These are phyloP conservation scores for Naegleria fowleri DNA, from an alignment of 208 protist species.

Conservation along the genomic window DNA sequence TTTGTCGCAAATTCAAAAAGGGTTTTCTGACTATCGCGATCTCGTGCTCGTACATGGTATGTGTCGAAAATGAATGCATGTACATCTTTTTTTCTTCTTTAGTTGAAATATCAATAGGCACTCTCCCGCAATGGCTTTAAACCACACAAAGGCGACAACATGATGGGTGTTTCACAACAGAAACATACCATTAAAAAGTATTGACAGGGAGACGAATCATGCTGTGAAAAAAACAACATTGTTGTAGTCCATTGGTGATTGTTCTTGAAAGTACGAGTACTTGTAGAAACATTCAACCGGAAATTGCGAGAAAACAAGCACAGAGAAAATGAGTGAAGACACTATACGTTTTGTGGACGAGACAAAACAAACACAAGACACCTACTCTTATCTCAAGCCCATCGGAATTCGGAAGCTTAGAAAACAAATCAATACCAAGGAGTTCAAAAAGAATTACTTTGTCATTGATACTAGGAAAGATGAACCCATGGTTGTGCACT, in stretches of 20 bases:
- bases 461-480: slow-evolving; percentile 5
- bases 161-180: background rate
- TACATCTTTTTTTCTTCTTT: no score
- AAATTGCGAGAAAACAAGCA: no score
- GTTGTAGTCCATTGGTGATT: background rate
- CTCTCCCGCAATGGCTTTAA: background rate
- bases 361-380: background rate
- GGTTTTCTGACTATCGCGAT: no score
- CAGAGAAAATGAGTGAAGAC: background rate
- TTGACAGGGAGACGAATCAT: no score
- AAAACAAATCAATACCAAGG: background rate
- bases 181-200: no score
- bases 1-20: no score
- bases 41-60: no score
- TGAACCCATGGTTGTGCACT: background rate
- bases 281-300: background rate
- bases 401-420: background rate
- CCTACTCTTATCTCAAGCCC: background rate
- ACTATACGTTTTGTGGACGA: background rate
- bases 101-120: background rate
- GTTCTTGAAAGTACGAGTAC: background rate
- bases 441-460: slow-evolving; percentile 21
- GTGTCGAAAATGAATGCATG: no score
- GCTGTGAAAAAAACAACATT: no score
- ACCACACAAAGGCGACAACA: background rate